Conservation (phyloP, 1,284 basidiomycete genomes). For the Ceratobasidium papillatum region DNA sequence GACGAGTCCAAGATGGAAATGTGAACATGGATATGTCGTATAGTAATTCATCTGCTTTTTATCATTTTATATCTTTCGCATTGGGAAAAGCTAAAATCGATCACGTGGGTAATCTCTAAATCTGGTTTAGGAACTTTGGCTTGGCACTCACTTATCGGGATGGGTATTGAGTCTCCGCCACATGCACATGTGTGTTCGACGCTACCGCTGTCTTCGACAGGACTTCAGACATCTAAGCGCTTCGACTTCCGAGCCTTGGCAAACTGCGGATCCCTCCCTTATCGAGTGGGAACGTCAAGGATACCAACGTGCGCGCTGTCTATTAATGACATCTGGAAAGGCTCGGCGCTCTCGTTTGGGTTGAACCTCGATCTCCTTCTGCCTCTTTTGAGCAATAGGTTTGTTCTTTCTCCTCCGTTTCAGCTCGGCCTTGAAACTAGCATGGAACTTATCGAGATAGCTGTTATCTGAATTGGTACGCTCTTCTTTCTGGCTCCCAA, state of each 20-base stretch:
- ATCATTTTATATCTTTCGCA: conserved; percentile 5
- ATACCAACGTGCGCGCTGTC: background rate
- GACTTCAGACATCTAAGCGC: conserved; percentile 1
- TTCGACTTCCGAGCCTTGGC: conserved; percentile 1
- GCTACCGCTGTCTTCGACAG: background rate
- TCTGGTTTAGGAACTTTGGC: background rate
- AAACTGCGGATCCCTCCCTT: conserved; percentile 1
- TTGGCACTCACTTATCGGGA: background rate
- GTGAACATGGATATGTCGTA: conserved; percentile 27
- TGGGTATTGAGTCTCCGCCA: background rate
- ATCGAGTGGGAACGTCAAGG: background rate
- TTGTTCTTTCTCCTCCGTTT: background rate
- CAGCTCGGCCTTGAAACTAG: background rate
- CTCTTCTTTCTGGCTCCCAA: background rate
- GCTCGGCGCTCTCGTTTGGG: background rate
- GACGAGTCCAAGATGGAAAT: conserved; percentile 44
- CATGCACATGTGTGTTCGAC: conserved; percentile 1
- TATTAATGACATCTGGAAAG: background rate
- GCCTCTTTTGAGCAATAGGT: background rate
- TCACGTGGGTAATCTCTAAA: background rate
- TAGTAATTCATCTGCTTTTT: conserved; percentile 33
- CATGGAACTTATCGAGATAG: background rate
- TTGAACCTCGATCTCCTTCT: background rate
- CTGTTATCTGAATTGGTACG: background rate
- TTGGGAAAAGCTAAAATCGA: background rate